These are phyloP conservation scores for Glaciozyma martinii DNA, from an alignment of 768 basidiomycete genomes.

Conservation along the genomic window DNA sequence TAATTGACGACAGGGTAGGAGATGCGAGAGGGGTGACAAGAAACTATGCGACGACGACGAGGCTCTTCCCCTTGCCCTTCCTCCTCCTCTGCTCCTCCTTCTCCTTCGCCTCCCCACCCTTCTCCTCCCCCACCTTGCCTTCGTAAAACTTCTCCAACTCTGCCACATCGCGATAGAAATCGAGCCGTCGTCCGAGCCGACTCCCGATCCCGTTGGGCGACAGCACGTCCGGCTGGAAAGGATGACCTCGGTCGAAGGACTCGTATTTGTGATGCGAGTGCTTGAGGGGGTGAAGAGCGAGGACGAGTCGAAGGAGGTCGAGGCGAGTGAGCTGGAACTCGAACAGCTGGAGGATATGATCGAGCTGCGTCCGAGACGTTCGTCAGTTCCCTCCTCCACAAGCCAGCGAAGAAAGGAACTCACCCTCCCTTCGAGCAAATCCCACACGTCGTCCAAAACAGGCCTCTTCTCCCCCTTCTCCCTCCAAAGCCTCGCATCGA, in stretches of 20 bases:
- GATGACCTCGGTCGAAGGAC: background rate
- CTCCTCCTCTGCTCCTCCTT: background rate
- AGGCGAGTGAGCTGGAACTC: conserved; percentile 21
- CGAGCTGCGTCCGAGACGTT: conserved; percentile 5
- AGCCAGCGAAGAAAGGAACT: background rate
- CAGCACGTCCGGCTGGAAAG: conserved; percentile 1
- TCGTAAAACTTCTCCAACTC: background rate
- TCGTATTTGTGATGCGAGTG: conserved; percentile 3
- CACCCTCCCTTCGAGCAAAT: conserved; percentile 22
- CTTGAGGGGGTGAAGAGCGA: conserved; percentile 9
- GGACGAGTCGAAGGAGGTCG: conserved; percentile 18
- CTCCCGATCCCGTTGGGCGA: background rate
- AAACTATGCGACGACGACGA: too few relatives aligned
- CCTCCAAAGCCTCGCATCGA: background rate
- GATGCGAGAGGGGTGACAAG: too few relatives aligned
- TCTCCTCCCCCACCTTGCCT: background rate
- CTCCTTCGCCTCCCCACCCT: background rate
- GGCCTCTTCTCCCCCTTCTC: background rate
- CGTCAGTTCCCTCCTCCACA: too few relatives aligned
- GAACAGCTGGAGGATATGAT: conserved; percentile 17
- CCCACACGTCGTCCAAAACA: conserved; percentile 26
- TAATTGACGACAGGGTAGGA: background rate
- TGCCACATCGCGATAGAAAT: background rate
- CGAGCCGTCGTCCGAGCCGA: background rate
- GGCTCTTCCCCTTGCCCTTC: background rate